phyloP scores from a whole-genome alignment of 2,329 filamentous ascomycete genomes.

The Aspergillus pseudotamarii region DNA sequence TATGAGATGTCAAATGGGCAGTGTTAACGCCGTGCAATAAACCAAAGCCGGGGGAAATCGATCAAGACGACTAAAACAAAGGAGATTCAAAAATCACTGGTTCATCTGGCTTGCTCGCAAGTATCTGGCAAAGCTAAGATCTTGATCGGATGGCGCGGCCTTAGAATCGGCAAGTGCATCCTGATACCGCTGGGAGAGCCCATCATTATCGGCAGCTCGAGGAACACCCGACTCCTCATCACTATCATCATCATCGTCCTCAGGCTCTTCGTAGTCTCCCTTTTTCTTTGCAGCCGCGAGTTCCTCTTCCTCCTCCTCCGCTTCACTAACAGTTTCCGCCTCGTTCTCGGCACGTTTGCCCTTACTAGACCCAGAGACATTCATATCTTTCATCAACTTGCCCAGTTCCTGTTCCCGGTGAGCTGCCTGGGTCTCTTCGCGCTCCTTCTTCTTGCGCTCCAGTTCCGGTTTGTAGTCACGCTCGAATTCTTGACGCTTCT shows the following conservation, averaged over 20 bases:
- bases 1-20: background rate
- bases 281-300: slow-evolving; percentile 22
- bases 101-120: slow-evolving; percentile 43
- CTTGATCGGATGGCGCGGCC: slow-evolving; percentile 44
- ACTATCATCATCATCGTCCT: slow-evolving; percentile 47
- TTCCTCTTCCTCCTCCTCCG: slow-evolving; percentile 54
- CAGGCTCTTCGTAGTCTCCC: slow-evolving; percentile 49
- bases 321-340: slow-evolving; percentile 52
- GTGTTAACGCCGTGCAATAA: background rate
- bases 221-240: slow-evolving; percentile 62
- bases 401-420: slow-evolving; percentile 79
- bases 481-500: slow-evolving; percentile 86
- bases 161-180: slow-evolving; percentile 66
- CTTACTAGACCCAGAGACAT: slow-evolving; percentile 51
- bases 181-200: slow-evolving; percentile 75
- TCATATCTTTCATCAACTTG: slow-evolving; percentile 94
- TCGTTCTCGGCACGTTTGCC: slow-evolving; percentile 29
- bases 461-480: slow-evolving; percentile 90
- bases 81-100: slow-evolving; percentile 16
- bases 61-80: slow-evolving; percentile 1
- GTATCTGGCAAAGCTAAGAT: slow-evolving; percentile 57
- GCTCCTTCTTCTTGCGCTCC: slow-evolving; percentile 73
- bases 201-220: slow-evolving; percentile 62
- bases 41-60: background rate
- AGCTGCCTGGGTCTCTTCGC: slow-evolving; percentile 73